Conservation (phyloP, 176 grass and related monocot species). For the Raddia distichophylla region DNA sequence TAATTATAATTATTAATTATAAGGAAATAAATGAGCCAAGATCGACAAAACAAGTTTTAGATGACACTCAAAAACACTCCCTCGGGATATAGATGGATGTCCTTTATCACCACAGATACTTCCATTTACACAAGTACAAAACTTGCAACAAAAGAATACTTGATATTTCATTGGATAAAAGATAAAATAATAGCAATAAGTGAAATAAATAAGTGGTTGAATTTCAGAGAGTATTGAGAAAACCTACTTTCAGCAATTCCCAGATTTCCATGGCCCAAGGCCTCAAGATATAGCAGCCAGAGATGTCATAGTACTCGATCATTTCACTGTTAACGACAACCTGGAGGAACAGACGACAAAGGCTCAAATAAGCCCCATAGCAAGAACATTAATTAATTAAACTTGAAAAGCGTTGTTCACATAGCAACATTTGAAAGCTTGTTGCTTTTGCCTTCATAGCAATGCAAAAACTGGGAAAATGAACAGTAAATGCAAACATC, state of each 20-base stretch:
- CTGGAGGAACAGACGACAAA: conserved; percentile 42
- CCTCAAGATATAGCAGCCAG: conserved; percentile 92
- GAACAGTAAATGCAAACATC: background rate
- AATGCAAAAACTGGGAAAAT: background rate
- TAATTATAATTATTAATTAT: background rate
- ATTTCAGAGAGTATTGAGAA: background rate
- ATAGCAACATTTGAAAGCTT: background rate
- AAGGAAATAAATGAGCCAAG: background rate
- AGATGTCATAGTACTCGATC: conserved; percentile 99
- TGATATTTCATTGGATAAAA: conserved; percentile 8
- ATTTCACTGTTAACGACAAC: conserved; percentile 94
- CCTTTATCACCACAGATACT: background rate
- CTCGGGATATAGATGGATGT: background rate
- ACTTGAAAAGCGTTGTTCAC: background rate
- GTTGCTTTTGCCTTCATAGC: background rate
- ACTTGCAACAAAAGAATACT: background rate
- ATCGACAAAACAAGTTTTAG: conserved; percentile 10
- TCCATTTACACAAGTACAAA: background rate
- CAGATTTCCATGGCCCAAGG: conserved; percentile 91
- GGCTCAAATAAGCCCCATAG: background rate
- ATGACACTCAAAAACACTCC: background rate
- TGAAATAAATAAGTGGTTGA: background rate
- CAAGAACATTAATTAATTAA: background rate
- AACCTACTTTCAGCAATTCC: conserved; percentile 77
- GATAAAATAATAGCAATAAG: background rate